Evolutionary conservation across 176 grass and related monocot species (phyloP).

Genomic region (Oryza meyeriana): DNA sequence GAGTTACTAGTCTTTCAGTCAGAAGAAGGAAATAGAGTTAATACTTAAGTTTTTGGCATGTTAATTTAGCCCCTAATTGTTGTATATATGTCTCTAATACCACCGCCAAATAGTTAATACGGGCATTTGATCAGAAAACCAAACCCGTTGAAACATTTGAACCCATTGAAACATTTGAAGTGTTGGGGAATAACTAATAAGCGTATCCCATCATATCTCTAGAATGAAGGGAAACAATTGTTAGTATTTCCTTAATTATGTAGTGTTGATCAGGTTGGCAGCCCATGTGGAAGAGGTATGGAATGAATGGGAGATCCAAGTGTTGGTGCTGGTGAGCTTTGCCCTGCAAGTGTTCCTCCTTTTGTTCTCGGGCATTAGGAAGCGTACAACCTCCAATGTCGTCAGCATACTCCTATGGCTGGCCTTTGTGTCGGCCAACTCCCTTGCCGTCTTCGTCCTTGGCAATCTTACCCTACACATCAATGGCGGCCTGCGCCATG

Average conservation of each 20-base stretch:
- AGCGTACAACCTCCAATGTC: background rate
- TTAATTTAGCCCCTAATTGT: too few species aligned
- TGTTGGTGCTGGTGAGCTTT: constrained; percentile 34
- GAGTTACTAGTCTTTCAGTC: too few species aligned
- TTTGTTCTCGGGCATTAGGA: constrained; percentile 24
- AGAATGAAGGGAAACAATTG: background rate
- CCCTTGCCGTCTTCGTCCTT: constrained; percentile 28
- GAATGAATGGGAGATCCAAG: constrained; percentile 28
- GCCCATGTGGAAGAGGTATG: background rate
- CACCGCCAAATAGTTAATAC: too few species aligned
- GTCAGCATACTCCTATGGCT: constrained; percentile 17
- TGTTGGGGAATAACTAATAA: background rate
- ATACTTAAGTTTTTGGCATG: too few species aligned
- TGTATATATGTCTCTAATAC: too few species aligned
- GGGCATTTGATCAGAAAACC: too few species aligned
- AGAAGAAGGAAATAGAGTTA: too few species aligned
- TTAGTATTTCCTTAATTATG: background rate
- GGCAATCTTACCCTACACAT: constrained; percentile 24
- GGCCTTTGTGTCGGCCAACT: constrained; percentile 23
- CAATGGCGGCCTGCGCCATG: background rate
- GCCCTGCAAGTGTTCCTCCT: constrained; percentile 32
- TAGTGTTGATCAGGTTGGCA: background rate
- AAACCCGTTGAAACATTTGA: too few species aligned
- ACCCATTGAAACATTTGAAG: too few species aligned
- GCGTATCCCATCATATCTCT: background rate